phyloP scores from a whole-genome alignment of 2,329 filamentous ascomycete genomes.

The Bertia moriformis region DNA sequence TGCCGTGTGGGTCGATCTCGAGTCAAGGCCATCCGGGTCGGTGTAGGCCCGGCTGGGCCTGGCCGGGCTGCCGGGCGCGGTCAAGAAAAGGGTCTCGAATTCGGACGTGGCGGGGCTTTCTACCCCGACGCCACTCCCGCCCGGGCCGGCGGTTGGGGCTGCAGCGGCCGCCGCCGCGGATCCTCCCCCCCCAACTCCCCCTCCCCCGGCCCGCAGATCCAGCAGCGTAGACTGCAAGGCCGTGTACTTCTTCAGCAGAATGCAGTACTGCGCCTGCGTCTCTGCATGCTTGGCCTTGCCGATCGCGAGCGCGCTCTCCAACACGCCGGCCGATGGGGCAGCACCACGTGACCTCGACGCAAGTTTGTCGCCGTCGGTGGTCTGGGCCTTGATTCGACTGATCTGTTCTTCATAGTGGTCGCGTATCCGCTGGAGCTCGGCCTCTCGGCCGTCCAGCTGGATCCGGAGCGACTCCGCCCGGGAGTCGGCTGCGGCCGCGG shows the following conservation, averaged over 20 bases:
- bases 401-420: conserved; percentile 32
- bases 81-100: conserved; percentile 17
- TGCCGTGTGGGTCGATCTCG: conserved; percentile 21
- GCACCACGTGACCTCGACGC: too few relatives aligned
- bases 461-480: conserved; percentile 42
- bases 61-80: conserved; percentile 3
- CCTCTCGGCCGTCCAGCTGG: conserved; percentile 35
- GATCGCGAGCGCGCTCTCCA: conserved; percentile 31
- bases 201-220: conserved; percentile 24
- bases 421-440: conserved; percentile 27
- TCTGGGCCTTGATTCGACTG: conserved; percentile 25
- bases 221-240: conserved; percentile 32
- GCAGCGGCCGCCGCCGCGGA: conserved; percentile 3
- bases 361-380: conserved; percentile 13
- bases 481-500: conserved; percentile 40
- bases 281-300: conserved; percentile 36
- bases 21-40: conserved; percentile 25
- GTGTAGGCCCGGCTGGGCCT: conserved; percentile 25
- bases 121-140: conserved; percentile 5
- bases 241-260: conserved; percentile 34
- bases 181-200: conserved; percentile 9
- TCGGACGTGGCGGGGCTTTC: conserved; percentile 12
- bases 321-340: conserved; percentile 16
- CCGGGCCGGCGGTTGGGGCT: not conserved
- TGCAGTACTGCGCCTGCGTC: conserved; percentile 33